These are phyloP conservation scores for Gautieria morchelliformis DNA, from an alignment of 768 basidiomycete genomes.

Conservation along the genomic window DNA sequence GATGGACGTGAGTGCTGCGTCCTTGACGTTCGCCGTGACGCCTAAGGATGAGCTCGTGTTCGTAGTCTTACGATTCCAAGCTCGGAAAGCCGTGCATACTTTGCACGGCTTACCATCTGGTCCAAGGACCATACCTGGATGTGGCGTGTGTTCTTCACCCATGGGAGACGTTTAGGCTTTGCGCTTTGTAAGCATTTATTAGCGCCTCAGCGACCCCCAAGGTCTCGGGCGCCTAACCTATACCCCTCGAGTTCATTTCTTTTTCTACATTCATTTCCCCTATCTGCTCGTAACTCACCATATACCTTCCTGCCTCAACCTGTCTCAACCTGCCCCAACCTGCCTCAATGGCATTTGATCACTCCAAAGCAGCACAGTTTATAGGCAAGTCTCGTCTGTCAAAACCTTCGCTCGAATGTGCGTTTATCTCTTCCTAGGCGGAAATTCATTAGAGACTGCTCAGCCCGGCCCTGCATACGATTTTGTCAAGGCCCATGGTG, in stretches of 20 bases:
- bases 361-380: constrained; percentile 53
- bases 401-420: constrained; percentile 8
- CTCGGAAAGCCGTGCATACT: constrained; percentile 73
- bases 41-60: constrained; percentile 19
- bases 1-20: constrained; percentile 1
- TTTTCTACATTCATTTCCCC: background rate
- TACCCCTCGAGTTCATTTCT: background rate
- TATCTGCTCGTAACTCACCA: background rate
- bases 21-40: constrained; percentile 20
- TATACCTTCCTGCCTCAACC: background rate
- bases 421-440: constrained; percentile 45
- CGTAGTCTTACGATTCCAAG: constrained; percentile 43
- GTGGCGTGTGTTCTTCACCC: constrained; percentile 20
- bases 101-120: constrained; percentile 96
- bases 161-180: too few relatives aligned
- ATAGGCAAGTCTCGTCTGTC: constrained; percentile 35
- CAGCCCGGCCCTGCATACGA: constrained; percentile 71
- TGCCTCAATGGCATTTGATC: constrained; percentile 26
- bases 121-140: constrained; percentile 80
- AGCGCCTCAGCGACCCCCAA: constrained; percentile 1
- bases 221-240: background rate
- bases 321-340: too few relatives aligned
- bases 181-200: too few relatives aligned
- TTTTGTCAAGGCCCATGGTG: constrained; percentile 85
- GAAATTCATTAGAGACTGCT: constrained; percentile 84